Percentiles rank a stretch among this genome's conserved stretches.
These are phyloP conservation scores for Exophiala bonariae DNA, from an alignment of 2,329 filamentous ascomycete genomes.

Conservation along the genomic window DNA sequence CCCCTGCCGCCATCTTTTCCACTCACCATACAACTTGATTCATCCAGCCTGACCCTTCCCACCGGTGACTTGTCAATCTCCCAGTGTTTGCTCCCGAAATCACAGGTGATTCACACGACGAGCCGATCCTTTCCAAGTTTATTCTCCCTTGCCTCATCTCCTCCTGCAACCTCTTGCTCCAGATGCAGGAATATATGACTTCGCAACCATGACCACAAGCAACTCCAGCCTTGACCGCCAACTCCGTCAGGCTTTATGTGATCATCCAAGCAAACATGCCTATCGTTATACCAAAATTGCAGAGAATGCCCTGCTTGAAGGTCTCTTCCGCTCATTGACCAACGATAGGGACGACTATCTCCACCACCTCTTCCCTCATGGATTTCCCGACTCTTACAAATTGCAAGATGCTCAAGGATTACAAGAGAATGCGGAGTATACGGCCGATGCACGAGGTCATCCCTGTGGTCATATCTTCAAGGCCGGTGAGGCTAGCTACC, in stretches of 20 bases:
- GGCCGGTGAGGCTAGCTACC: slow-evolving; percentile 87
- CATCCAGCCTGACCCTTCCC: too few relatives aligned
- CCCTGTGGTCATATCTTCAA: slow-evolving; percentile 98
- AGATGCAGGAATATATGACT: slow-evolving; percentile 12
- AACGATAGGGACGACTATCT: slow-evolving; percentile 73
- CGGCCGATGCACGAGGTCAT: slow-evolving; percentile 84
- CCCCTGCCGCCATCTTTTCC: not conserved
- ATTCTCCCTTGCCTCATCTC: not conserved
- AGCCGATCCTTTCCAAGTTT: not conserved
- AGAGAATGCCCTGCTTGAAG: slow-evolving; percentile 69
- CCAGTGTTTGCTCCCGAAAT: not conserved
- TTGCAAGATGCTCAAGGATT: slow-evolving; percentile 85
- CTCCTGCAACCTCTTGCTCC: slow-evolving; percentile 2
- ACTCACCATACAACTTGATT: too few relatives aligned
- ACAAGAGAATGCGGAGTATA: slow-evolving; percentile 93
- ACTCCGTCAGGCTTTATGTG: slow-evolving; percentile 79
- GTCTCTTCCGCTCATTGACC: slow-evolving; percentile 84
- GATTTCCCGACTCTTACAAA: slow-evolving; percentile 68
- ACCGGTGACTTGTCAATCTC: too few relatives aligned
- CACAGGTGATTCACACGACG: too few relatives aligned
- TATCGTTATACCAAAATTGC: slow-evolving; percentile 76
- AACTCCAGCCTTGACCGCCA: slow-evolving; percentile 66
- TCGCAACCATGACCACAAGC: slow-evolving; percentile 36
- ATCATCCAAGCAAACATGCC: slow-evolving; percentile 70
- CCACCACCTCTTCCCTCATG: slow-evolving; percentile 77